phyloP scores from a whole-genome alignment of 768 basidiomycete species.

The Phylloporus scabripes region DNA sequence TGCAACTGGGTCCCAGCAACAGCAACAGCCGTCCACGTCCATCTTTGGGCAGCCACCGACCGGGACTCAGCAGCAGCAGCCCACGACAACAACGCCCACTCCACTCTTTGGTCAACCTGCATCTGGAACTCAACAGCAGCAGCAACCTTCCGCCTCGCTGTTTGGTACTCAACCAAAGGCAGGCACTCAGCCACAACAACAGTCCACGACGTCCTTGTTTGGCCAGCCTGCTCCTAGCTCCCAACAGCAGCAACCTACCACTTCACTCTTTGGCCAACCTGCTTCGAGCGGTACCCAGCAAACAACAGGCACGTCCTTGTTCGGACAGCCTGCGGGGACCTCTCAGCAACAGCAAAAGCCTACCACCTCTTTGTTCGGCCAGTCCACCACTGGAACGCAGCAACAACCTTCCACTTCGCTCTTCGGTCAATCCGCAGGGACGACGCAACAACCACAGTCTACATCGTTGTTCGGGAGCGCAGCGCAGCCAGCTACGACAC shows the following conservation, averaged over 20 bases:
- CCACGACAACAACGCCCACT: constrained; percentile 3
- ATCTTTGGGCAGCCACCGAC: constrained; percentile 20
- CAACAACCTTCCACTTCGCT: constrained; percentile 29
- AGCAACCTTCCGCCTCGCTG: constrained; percentile 17
- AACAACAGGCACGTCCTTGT: constrained; percentile 26
- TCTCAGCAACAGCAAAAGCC: constrained; percentile 25
- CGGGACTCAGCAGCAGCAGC: constrained; percentile 27
- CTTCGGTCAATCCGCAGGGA: constrained; percentile 35
- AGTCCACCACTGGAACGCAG: constrained; percentile 27
- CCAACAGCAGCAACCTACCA: constrained; percentile 31
- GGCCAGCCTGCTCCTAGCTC: constrained; percentile 27
- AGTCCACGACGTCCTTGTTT: constrained; percentile 14
- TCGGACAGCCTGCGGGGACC: constrained; percentile 32
- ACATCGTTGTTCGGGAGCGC: constrained; percentile 28
- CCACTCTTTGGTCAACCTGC: constrained; percentile 35
- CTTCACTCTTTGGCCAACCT: constrained; percentile 26
- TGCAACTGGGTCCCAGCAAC: constrained; percentile 27
- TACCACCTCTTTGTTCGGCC: constrained; percentile 28
- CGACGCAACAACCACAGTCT: constrained; percentile 19
- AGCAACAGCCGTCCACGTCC: constrained; percentile 26
- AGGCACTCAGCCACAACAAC: constrained; percentile 15
- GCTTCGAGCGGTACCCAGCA: constrained; percentile 29
- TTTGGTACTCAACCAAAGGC: constrained; percentile 21
- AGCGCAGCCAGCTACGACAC: constrained; percentile 9
- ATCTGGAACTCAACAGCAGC: constrained; percentile 17